Percentiles rank a stretch among this genome's conserved stretches.
Conservation (phyloP, 1,139 yeast species). For the Suhomyces yuchorum region DNA sequence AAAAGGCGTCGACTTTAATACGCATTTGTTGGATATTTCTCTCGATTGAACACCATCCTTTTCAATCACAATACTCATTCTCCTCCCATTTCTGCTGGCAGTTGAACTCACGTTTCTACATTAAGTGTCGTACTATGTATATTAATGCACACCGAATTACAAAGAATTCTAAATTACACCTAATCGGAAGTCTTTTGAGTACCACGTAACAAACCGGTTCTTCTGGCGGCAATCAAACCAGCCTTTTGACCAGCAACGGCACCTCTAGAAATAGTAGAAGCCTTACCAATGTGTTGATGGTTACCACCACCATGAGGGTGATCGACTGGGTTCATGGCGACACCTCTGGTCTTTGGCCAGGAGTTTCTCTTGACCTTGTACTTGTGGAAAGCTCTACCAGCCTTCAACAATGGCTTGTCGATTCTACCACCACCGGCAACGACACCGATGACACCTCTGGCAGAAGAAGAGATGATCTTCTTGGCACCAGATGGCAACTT, state of each 20-base stretch:
- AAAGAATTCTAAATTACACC: slow-evolving; percentile 14
- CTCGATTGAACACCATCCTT: too few relatives aligned
- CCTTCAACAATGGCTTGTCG: slow-evolving; percentile 98
- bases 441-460: slow-evolving; percentile 99
- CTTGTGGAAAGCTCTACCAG: slow-evolving; percentile 99
- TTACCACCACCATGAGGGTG: slow-evolving; percentile 99
- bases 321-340: slow-evolving; percentile 99
- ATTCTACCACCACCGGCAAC: slow-evolving; percentile 99
- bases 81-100: too few relatives aligned
- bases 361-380: slow-evolving; percentile 99
- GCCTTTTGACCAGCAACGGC: slow-evolving; percentile 99
- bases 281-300: slow-evolving; percentile 99
- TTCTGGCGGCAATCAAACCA: slow-evolving; percentile 99
- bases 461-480: slow-evolving; percentile 91
- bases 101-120: too few relatives aligned
- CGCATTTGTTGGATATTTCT: too few relatives aligned
- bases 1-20: too few relatives aligned
- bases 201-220: slow-evolving; percentile 99
- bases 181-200: slow-evolving; percentile 93
- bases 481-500: slow-evolving; percentile 99
- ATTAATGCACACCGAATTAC: slow-evolving; percentile 17
- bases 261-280: slow-evolving; percentile 99
- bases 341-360: slow-evolving; percentile 99
- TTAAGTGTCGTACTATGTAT: slow-evolving; percentile 14
- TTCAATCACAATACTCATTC: too few relatives aligned